A percentile compares a stretch with the other conserved stretches of the same genome.
These are phyloP conservation scores for Comarum palustre DNA, from an alignment of 306 rosid species.

Conservation along the genomic window DNA sequence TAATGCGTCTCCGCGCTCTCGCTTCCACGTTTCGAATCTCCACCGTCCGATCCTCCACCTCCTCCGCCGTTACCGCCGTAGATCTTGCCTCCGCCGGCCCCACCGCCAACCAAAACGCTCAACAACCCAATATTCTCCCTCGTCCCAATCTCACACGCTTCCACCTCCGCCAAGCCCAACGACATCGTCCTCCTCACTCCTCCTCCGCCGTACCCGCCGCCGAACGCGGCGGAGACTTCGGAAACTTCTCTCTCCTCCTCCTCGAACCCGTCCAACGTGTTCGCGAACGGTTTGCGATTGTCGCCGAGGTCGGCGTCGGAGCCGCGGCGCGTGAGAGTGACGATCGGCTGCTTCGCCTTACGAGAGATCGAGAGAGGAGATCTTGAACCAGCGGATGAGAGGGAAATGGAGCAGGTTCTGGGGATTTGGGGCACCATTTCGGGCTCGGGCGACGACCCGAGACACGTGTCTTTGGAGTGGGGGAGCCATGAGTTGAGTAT, in stretches of 20 bases:
- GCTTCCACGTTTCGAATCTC: constrained; percentile 45
- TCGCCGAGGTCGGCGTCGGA: constrained; percentile 34
- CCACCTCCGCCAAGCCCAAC: constrained; percentile 40
- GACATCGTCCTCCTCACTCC: constrained; percentile 39
- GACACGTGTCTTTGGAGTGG: constrained; percentile 12
- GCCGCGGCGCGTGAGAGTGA: constrained; percentile 2
- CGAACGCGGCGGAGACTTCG: neutral
- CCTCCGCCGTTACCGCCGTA: constrained; percentile 35
- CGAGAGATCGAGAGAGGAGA: neutral
- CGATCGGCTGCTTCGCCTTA: neutral
- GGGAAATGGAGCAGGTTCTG: constrained; percentile 11
- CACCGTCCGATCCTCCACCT: constrained; percentile 47
- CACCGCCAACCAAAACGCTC: constrained; percentile 47
- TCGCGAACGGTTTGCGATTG: constrained; percentile 22
- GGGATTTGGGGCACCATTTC: constrained; percentile 25
- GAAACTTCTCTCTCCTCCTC: constrained; percentile 16
- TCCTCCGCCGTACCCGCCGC: neutral
- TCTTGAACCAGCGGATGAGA: neutral
- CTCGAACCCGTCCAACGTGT: constrained; percentile 24
- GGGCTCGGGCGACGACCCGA: constrained; percentile 15
- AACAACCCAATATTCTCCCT: constrained; percentile 17
- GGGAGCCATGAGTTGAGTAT: constrained; percentile 38
- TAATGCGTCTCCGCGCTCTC: constrained; percentile 54
- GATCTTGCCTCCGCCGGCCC: constrained; percentile 31
- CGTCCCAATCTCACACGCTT: constrained; percentile 26